Evolutionary conservation across 2,329 filamentous ascomycete genomes (phyloP), one percentile per base, ranked within the genome.

Genomic region (Coniochaeta prunicola): DNA sequence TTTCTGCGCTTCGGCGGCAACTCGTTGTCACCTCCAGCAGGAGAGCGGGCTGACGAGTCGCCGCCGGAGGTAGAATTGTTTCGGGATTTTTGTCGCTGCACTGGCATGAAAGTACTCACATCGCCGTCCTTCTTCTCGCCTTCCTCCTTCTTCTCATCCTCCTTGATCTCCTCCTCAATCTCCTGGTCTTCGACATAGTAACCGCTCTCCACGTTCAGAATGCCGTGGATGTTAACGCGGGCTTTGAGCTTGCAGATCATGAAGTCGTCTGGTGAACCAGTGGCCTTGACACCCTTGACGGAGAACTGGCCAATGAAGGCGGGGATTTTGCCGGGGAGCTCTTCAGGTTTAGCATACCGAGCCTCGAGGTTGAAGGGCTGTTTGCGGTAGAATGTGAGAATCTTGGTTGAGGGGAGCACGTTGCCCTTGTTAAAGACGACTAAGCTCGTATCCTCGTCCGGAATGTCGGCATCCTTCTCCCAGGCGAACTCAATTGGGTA

Each of bases 191-290:
- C 94, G 58, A 99, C 94, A 69, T 91, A 97, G 81, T 99, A 99
- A 61, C 92, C 94, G 63, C 87, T 92, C 80, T 99, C 94, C 38
- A 99, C 89, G 72, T 97, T 97, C 65, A 99, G 81, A 60, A 99
- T 85, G 74, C 94, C 94, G 79, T 97, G 92, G 64, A 97, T 85
- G 78, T 99, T 99, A 59, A 99, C 85, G 64, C 94, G 88, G 54
- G 94, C 93, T 85, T 97, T 97, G 63, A 99, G 87, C 81, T 99
- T 99, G 88, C 94, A 99, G 70, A 97, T 96, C 93, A 99, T 97
- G 76, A 97, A 99, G 73, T 97, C 94, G 61, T 96, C 91, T 73
- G 94, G 92, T 65, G 87, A 84, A 71, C 96, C 91, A 42, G 68
- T 69, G 40, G 91, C 89, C 83, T 97, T 92, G 71, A 99, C 93